Evolutionary conservation across 1,139 yeast species (phyloP).

Genomic region (Citeromyces hawaiiensis): DNA sequence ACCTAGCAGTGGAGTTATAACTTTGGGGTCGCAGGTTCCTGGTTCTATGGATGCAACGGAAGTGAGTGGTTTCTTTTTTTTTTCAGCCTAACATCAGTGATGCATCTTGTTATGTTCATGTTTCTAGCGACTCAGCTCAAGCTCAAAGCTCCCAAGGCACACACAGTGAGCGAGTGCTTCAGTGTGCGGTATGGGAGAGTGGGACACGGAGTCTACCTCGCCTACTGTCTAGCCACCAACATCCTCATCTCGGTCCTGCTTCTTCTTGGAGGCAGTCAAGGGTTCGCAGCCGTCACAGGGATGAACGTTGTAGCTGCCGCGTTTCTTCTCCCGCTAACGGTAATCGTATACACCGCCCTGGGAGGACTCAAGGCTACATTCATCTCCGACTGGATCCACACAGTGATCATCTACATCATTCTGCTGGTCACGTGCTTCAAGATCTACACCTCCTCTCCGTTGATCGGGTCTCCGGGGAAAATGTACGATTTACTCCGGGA

Average conservation of each 20-base stretch:
- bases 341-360: slow-evolving; percentile 32
- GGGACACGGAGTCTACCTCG: slow-evolving; percentile 19
- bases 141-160: slow-evolving; percentile 43
- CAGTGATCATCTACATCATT: slow-evolving; percentile 27
- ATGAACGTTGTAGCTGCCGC: slow-evolving; percentile 35
- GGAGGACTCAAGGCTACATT: slow-evolving; percentile 43
- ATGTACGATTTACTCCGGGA: slow-evolving; percentile 21
- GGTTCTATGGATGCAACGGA: not conserved
- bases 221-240: slow-evolving; percentile 21
- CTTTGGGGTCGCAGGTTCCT: not conserved
- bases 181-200: slow-evolving; percentile 35
- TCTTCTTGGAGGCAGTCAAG: slow-evolving; percentile 31
- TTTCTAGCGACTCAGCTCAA: slow-evolving; percentile 43
- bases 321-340: slow-evolving; percentile 38
- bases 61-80: too few relatives aligned
- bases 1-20: not conserved
- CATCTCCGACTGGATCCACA: slow-evolving; percentile 27
- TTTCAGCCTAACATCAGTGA: slow-evolving; percentile 6
- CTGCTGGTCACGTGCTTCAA: slow-evolving; percentile 19
- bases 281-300: slow-evolving; percentile 27
- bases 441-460: slow-evolving; percentile 17
- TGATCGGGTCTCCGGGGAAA: slow-evolving; percentile 22
- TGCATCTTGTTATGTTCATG: slow-evolving; percentile 37
- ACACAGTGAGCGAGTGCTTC: slow-evolving; percentile 41
- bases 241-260: slow-evolving; percentile 24